A percentile compares a stretch with the other conserved stretches of the same genome.
Evolutionary conservation across 2,329 filamentous ascomycete species (phyloP).

Genomic region (Aspergillus hortae): DNA sequence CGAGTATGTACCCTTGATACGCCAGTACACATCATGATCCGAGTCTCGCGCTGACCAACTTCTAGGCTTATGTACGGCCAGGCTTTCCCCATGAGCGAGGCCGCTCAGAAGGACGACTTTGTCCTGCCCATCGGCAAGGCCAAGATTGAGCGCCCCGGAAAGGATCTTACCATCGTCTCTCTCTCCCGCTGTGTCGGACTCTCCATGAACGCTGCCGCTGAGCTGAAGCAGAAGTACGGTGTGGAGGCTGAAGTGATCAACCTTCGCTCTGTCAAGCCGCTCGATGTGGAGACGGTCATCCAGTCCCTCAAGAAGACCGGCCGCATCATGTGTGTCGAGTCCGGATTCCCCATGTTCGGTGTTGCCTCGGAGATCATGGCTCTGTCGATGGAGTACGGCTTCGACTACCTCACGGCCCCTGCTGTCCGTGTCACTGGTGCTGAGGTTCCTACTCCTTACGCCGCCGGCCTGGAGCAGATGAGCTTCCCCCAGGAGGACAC

Average conservation of each 20-base stretch:
- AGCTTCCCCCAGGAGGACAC: constrained; percentile 85
- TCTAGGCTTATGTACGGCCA: constrained; percentile 80
- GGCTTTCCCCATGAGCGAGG: constrained; percentile 94
- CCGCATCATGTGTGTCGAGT: constrained; percentile 86
- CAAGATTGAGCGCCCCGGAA: constrained; percentile 95
- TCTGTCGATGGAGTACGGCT: constrained; percentile 93
- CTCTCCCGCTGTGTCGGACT: constrained; percentile 95
- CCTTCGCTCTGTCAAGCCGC: constrained; percentile 92
- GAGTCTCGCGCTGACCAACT: background rate
- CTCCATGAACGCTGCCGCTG: constrained; percentile 80
- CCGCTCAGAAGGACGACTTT: constrained; percentile 92
- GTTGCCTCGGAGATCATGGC: constrained; percentile 91
- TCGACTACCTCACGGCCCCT: constrained; percentile 94
- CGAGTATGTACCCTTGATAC: constrained; percentile 50
- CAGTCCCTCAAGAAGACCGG: constrained; percentile 99
- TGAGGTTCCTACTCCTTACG: constrained; percentile 95
- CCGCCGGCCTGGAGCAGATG: constrained; percentile 89
- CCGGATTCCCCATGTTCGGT: constrained; percentile 92
- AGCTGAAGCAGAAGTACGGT: constrained; percentile 93
- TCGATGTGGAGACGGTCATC: constrained; percentile 92
- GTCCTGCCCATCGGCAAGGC: constrained; percentile 97
- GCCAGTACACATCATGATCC: background rate
- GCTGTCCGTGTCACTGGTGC: constrained; percentile 93
- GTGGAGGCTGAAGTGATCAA: constrained; percentile 97
- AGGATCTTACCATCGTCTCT: constrained; percentile 92